Evolutionary conservation across 2,329 filamentous ascomycete genomes (phyloP), one percentile per base, ranked within the genome.

Genomic region (Aphanocladium album): DNA sequence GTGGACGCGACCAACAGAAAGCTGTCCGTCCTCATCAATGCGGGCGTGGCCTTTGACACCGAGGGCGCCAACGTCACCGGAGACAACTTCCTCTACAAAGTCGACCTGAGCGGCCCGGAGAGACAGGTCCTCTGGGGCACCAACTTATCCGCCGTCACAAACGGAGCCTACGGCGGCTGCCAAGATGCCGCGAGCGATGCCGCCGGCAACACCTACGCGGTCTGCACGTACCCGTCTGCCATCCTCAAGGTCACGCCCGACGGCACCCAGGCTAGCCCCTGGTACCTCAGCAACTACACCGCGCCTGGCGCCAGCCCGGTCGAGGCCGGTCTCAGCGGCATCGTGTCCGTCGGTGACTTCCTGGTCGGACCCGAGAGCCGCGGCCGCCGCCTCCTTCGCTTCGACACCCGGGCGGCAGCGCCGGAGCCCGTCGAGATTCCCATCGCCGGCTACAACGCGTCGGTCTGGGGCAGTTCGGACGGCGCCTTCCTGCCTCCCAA

Each of bases 141-240:
- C 11, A 73, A 77, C 62, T 61, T 77, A 11, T 74, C 71, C 0
- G 62, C 65, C 0, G 54, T 71, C 0, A 70, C 69, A 0, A 55
- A 62, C 0, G 71, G 71, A 3, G 59, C 54, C 0, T 77, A 73
- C 62, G 70, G 73, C 25, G 76, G 73, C 6, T 76, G 71, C 39
- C 75, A 77, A 60, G 76, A 78, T 55, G 67, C 76, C 3, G 74
- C 73, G 41, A 70, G 73, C 55, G 75, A 76, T 52, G 45, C 55
- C 1, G 63, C 63, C 2, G 73, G 74, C 9, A 73, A 74, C 66
- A 69, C 72, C 0, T 78, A 72, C 54, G 71, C 74, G 7, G 64
- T 77, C 0, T 74, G 76, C 45, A 75, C 73, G 0, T 77, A 66
- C 9, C 74, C 75, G 0, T 71, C 72, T 21, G 73, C 71, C 7